A percentile compares a stretch with the other conserved stretches of the same genome.
Evolutionary conservation across 1,139 yeast species (phyloP).

Genomic region (Ogataea hybrid): DNA sequence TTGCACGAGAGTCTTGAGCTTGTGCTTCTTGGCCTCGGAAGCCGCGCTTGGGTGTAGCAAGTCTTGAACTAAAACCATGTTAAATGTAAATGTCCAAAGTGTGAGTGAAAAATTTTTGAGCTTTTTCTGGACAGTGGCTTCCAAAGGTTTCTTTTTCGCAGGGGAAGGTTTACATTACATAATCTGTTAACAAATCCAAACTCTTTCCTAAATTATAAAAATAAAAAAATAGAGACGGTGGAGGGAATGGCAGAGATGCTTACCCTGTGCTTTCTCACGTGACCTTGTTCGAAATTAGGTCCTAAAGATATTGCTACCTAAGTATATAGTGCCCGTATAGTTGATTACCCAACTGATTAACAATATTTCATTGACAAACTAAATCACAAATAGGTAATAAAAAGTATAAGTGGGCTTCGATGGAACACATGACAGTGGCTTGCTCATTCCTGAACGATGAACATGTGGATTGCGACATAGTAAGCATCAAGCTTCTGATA

Average conservation of each 20-base stretch:
- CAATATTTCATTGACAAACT: conserved; percentile 10
- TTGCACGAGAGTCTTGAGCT: conserved; percentile 96
- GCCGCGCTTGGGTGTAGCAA: conserved; percentile 96
- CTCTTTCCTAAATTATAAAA: background rate
- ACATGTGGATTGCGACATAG: conserved; percentile 6
- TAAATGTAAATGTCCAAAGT: conserved; percentile 7
- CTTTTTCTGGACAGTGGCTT: background rate
- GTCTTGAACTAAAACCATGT: conserved; percentile 91
- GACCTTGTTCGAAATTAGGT: conserved; percentile 3
- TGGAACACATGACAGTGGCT: conserved; percentile 1
- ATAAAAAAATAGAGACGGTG: background rate
- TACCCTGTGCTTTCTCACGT: conserved; percentile 1
- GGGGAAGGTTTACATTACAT: background rate
- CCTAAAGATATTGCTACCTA: conserved; percentile 6
- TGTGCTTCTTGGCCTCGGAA: conserved; percentile 95
- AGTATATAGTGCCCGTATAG: conserved; percentile 7
- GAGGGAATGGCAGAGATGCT: background rate
- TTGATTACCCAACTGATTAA: conserved; percentile 4
- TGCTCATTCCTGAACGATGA: conserved; percentile 3
- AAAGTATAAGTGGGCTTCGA: conserved; percentile 3
- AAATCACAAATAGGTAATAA: conserved; percentile 10
- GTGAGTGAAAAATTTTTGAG: conserved; percentile 13
- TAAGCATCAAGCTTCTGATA: conserved; percentile 8
- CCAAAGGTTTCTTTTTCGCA: background rate
- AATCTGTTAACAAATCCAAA: conserved; percentile 3